phyloP scores from a whole-genome alignment of 2,329 filamentous ascomycete species.

The Neonectria sp. region DNA sequence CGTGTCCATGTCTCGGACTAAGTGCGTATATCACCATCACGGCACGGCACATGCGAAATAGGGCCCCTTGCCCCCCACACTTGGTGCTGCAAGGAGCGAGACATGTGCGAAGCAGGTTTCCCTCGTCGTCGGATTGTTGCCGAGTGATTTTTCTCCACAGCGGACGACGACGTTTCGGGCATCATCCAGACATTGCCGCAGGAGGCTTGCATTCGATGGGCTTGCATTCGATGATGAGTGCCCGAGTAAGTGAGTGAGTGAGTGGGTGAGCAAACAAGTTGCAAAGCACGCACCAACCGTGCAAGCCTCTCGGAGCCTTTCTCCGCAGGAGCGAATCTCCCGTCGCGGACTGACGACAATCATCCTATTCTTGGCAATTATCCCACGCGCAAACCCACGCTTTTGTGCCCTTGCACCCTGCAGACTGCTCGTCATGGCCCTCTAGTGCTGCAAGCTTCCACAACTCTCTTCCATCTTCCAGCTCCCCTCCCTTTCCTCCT shows the following conservation, averaged over 20 bases:
- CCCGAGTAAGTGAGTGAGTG: slow-evolving; percentile 17
- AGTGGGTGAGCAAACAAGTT: not conserved
- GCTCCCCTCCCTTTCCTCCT: not conserved
- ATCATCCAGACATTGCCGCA: slow-evolving; percentile 21
- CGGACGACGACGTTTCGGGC: slow-evolving; percentile 33
- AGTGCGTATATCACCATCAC: slow-evolving; percentile 7
- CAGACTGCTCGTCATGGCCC: slow-evolving; percentile 13
- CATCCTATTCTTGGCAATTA: slow-evolving; percentile 35
- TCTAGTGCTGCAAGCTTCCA: not conserved
- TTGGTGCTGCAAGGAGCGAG: slow-evolving; percentile 1
- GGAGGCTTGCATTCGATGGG: slow-evolving; percentile 33
- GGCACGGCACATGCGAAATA: not conserved
- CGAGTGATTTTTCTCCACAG: slow-evolving; percentile 29
- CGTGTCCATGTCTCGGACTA: slow-evolving; percentile 18
- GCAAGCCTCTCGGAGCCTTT: not conserved
- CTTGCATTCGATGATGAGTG: slow-evolving; percentile 14
- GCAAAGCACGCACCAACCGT: not conserved
- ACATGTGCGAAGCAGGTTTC: not conserved
- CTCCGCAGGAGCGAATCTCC: slow-evolving; percentile 4
- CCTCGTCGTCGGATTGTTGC: slow-evolving; percentile 31
- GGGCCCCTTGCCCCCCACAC: slow-evolving; percentile 7
- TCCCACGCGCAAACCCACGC: slow-evolving; percentile 37
- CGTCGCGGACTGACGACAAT: slow-evolving; percentile 15
- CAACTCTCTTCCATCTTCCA: slow-evolving; percentile 18
- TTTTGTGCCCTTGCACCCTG: slow-evolving; percentile 13